Evolutionary conservation across 2,329 filamentous ascomycete genomes (phyloP).

Genomic region (Aphanocladium album): DNA sequence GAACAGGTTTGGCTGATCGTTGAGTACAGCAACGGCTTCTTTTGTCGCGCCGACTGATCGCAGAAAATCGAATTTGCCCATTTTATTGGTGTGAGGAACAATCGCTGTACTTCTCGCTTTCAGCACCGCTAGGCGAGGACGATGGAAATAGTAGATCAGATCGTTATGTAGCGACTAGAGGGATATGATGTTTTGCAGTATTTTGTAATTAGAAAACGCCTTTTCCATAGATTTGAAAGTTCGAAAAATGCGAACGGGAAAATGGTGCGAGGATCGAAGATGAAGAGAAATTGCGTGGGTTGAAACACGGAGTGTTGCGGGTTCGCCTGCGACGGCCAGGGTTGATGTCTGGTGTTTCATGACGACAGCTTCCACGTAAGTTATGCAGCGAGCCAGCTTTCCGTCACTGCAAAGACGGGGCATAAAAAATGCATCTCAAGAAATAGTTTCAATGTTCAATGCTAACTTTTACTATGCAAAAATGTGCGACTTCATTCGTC

Average conservation of each 20-base stretch:
- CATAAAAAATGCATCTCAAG: neutral
- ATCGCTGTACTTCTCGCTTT: neutral
- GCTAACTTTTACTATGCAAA: neutral
- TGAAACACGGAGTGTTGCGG: constrained; percentile 16
- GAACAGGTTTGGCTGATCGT: constrained; percentile 57
- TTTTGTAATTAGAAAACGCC: too few relatives aligned
- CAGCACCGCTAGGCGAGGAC: too few relatives aligned
- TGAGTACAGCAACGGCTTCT: constrained; percentile 53
- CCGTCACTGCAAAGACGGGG: too few relatives aligned
- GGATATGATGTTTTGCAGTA: too few relatives aligned
- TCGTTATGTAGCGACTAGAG: too few relatives aligned
- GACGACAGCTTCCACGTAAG: neutral
- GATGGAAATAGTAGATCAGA: too few relatives aligned
- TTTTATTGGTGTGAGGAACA: constrained; percentile 18
- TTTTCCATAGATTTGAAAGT: too few relatives aligned
- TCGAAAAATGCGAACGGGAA: too few relatives aligned
- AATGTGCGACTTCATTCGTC: neutral
- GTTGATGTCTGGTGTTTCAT: constrained; percentile 8
- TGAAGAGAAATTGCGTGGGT: constrained; percentile 12
- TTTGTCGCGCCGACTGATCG: constrained; percentile 51
- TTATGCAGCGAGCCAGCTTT: neutral
- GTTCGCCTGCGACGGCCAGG: constrained; percentile 10
- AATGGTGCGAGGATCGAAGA: neutral
- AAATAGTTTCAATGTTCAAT: neutral
- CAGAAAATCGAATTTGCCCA: constrained; percentile 55